Evolutionary conservation across 176 grass and related monocot species (phyloP), one percentile per base, ranked within the genome.

Genomic region (Paspalum vaginatum): DNA sequence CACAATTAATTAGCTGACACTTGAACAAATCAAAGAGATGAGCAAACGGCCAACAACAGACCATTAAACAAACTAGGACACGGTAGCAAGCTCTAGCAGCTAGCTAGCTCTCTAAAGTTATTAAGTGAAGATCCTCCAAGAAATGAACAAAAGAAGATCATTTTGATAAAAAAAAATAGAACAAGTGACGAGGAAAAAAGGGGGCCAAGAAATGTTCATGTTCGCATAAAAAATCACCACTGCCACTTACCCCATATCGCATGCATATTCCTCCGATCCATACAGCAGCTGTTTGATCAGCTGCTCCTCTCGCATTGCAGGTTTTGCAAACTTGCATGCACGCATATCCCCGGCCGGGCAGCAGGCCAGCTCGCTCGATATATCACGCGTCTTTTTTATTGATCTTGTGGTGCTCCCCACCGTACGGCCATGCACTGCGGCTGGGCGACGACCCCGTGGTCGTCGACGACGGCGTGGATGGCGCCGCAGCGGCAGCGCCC

Each of bases 391-490:
- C 85, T 66, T 71, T 88, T 77, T 67, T 85, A 76, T 77, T 84
- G 63, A 45, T 86, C n/a, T 50, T 83, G 40, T 70, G 39, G 44
- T 61, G 68, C 64, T 83, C 78, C 47, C 68, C 81, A 14, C 49
- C 53, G 83, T 87, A 89, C 80, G 85, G 81, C 81, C 88, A 88
- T 78, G 64, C 88, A 69, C 83, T 59, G n/a, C 58, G 79, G 48
- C 86, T 68, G 25, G 71, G 65, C 71, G 87, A 89, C 63, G 87
- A 80, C 15, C 71, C 56, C 49, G 87, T 49, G 5, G 77, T 71
- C 49, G 82, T 75, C 46, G 91, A 86, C 24, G 89, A 94, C 21
- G 86, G 56, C 74, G 84, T 51, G 9, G 88, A 78, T 32, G 43
- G 37, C 22, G 78, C 62, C 24, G 76, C 70, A 0, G 56, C 72